Base-by-base conservation (phyloP, 139 green algal genomes). In the Chlamydomonas eustigma region DNA sequence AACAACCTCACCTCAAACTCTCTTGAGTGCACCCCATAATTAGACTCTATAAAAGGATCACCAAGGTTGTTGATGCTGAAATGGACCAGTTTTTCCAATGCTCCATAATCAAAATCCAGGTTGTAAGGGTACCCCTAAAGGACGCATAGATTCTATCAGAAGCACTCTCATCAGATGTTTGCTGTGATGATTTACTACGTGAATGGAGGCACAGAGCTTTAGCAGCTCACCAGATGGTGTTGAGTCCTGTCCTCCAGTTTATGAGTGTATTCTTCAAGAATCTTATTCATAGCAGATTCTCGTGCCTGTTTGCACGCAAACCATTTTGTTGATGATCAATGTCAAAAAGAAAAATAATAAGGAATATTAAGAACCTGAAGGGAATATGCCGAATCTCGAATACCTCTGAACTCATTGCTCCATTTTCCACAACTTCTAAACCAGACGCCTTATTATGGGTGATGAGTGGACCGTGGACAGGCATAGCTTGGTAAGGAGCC, bases 41-140 rank as follows among this genome's bases (percentile, higher is more conserved):
- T 98, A 85, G 80, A 92, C 81, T 97, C 94, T 68, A 98, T 97
- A 76, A 97, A 98, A 0, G 94, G 94, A 76, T 98, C 94, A 4
- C 95, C 95, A 39, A 98, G 81, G 78, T 98, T 98, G 84, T 98
- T 98, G 81, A 98, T 98, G 85, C 89, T 95, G 83, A 91, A 98
- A 75, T 91, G 89, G 44, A 89, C 89, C 39, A 97, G 80, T 12
- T 84, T 84, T 78, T 97, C 89, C 50, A 98, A 81, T 0, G 91
- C 86, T 2, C 88, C 91, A 79, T 95, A 98, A 76, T 98, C 90
- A 85, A 98, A 98, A 67, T 98, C 95, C n/a, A 98, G 85, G 83
- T 98, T 98, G 90, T 98, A 98, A 0, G 95, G 95, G 76, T 98
- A 98, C 50, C 91, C 69, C 38, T 58, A n/a, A 30, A 69, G 58